Evolutionary conservation across 2,329 filamentous ascomycete genomes (phyloP).

Genomic region (Diaporthe australafricana): DNA sequence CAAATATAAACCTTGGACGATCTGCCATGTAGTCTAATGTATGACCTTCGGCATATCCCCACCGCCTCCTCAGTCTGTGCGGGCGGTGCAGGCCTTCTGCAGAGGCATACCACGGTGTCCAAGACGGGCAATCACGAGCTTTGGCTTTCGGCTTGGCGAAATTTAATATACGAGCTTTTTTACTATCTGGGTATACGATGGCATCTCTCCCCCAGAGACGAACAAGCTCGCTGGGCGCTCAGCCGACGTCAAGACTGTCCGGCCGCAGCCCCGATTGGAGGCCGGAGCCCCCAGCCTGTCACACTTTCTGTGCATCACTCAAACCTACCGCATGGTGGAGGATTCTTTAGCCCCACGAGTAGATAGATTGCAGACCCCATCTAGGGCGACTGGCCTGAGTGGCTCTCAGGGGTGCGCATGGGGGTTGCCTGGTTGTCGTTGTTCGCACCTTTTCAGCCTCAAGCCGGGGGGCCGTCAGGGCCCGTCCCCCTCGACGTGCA

Average conservation of each 20-base stretch:
- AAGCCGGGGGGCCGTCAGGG: neutral
- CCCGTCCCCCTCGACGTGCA: slow-evolving; percentile 5
- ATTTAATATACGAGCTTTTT: neutral
- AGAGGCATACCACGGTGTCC: neutral
- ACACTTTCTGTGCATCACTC: neutral
- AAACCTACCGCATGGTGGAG: slow-evolving; percentile 12
- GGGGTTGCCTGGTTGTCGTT: neutral
- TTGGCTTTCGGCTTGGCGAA: neutral
- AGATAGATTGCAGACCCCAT: neutral
- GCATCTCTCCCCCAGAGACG: neutral
- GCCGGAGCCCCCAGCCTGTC: neutral
- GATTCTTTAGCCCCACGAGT: slow-evolving; percentile 14
- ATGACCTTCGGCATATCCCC: neutral
- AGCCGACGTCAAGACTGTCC: slow-evolving; percentile 4
- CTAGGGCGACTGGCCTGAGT: neutral
- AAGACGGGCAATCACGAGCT: neutral
- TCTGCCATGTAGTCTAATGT: neutral
- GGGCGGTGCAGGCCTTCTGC: neutral
- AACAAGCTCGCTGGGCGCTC: neutral
- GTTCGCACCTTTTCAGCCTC: slow-evolving; percentile 14
- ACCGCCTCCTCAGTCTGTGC: neutral
- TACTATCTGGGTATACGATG: neutral
- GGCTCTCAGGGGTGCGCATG: neutral
- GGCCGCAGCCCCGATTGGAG: slow-evolving; percentile 18
- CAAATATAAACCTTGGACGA: slow-evolving; percentile 5